Percentiles rank a stretch among this genome's conserved stretches.
Conservation (phyloP, 2,329 filamentous ascomycete species). For the Tolypocladium pustulatum region DNA sequence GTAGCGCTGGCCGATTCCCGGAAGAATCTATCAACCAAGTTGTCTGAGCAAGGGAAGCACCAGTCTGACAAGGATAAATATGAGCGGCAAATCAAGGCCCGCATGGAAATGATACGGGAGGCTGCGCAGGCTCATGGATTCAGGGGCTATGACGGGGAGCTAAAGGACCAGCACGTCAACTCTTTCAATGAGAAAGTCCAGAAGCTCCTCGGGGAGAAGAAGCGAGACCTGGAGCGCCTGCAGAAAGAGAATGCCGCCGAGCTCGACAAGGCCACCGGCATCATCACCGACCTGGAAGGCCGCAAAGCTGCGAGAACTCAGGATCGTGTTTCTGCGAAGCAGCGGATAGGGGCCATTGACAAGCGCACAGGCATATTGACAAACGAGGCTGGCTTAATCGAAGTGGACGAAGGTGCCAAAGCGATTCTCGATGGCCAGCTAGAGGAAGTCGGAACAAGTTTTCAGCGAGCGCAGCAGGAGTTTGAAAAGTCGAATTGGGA, state of each 20-base stretch:
- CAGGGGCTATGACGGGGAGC: constrained; percentile 70
- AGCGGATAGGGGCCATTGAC: constrained; percentile 65
- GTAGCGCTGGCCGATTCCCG: constrained; percentile 33
- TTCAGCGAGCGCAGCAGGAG: constrained; percentile 52
- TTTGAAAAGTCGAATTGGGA: constrained; percentile 60
- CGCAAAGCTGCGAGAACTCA: constrained; percentile 63
- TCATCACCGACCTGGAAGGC: constrained; percentile 64
- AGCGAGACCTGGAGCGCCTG: constrained; percentile 62
- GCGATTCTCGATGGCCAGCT: constrained; percentile 66
- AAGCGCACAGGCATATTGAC: constrained; percentile 58
- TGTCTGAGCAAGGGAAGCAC: constrained; percentile 62
- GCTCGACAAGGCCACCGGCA: constrained; percentile 58
- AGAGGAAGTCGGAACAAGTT: constrained; percentile 53
- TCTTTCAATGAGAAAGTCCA: constrained; percentile 71
- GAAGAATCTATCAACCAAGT: constrained; percentile 37
- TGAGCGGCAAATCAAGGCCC: constrained; percentile 64
- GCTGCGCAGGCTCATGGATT: constrained; percentile 69
- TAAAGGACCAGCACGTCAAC: constrained; percentile 62
- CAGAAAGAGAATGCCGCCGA: constrained; percentile 67
- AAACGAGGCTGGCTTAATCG: constrained; percentile 57
- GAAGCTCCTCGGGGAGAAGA: constrained; percentile 68
- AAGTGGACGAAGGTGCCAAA: constrained; percentile 76
- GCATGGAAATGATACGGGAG: constrained; percentile 66
- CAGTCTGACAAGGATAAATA: constrained; percentile 82
- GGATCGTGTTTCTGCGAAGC: constrained; percentile 61